Evolutionary conservation across 768 basidiomycete species (phyloP).

Genomic region (Rhodotorula babjevae): DNA sequence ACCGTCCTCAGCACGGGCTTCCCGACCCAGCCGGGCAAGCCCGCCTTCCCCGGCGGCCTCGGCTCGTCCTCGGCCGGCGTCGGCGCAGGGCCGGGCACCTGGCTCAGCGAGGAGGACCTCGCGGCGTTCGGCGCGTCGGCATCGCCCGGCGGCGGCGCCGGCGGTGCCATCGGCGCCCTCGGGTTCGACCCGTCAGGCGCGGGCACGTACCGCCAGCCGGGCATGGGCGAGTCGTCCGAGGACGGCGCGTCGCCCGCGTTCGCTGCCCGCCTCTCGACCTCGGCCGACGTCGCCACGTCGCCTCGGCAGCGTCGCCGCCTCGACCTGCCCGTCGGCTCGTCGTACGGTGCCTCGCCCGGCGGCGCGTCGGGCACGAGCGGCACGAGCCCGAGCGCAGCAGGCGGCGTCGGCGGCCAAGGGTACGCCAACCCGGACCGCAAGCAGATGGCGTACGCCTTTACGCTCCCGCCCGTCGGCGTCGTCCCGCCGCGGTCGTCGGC

Average conservation of each 20-base stretch:
- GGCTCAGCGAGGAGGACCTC: conserved; percentile 28
- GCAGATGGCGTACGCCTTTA: conserved; percentile 31
- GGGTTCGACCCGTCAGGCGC: background rate
- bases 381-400: background rate
- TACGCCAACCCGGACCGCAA: conserved; percentile 11
- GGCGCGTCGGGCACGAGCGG: background rate
- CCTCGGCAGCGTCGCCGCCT: conserved; percentile 40
- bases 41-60: background rate
- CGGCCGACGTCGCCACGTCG: conserved; percentile 12
- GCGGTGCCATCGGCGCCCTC: background rate
- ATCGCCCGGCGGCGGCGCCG: background rate
- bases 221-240: conserved; percentile 1
- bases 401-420: background rate
- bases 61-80: background rate
- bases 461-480: conserved; percentile 5
- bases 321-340: conserved; percentile 11
- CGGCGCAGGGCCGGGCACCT: background rate
- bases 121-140: background rate
- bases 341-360: background rate
- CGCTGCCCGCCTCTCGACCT: background rate
- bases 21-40: background rate
- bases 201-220: background rate
- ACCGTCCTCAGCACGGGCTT: conserved; percentile 4
- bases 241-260: conserved; percentile 9
- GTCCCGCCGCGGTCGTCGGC: background rate